Evolutionary conservation across 139 green algal species (phyloP).

Genomic region (Monoraphidium neglectum): DNA sequence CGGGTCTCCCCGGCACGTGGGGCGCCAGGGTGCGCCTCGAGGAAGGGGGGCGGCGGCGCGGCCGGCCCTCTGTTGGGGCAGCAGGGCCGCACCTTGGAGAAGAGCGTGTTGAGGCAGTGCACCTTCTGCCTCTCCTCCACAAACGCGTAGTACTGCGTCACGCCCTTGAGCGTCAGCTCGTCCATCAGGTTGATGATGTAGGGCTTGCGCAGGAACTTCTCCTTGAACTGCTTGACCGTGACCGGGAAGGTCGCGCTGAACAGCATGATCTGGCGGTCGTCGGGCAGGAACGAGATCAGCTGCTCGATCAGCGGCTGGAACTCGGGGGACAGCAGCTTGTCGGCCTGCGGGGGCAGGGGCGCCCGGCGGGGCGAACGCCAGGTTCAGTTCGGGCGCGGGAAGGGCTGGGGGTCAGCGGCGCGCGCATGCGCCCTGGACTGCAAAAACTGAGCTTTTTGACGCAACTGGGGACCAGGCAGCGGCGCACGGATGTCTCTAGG

Average conservation of each 20-base stretch:
- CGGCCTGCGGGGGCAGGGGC: constrained; percentile 75
- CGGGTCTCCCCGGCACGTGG: no score
- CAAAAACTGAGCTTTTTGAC: no score
- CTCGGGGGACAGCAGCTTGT: constrained; percentile 97
- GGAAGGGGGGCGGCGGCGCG: no score
- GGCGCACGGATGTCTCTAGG: no score
- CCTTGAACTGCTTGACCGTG: constrained; percentile 98
- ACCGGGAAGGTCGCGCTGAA: constrained; percentile 99
- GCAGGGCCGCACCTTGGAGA: constrained; percentile 72
- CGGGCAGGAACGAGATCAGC: constrained; percentile 86
- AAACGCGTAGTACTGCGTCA: constrained; percentile 98
- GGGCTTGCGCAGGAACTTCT: constrained; percentile 88
- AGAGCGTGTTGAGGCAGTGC: constrained; percentile 93
- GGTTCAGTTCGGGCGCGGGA: no score
- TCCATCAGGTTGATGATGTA: constrained; percentile 99
- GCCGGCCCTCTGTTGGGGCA: no score
- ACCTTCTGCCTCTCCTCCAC: constrained; percentile 99
- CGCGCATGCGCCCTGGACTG: no score
- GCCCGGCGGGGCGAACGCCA: no score
- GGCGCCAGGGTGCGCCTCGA: no score
- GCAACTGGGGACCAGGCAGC: no score
- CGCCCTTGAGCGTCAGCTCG: constrained; percentile 98
- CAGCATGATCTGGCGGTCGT: constrained; percentile 94
- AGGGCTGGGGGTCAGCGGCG: no score
- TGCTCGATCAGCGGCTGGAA: constrained; percentile 97